A percentile compares a stretch with the other conserved stretches of the same genome.
Evolutionary conservation across 2,329 filamentous ascomycete species (phyloP).

Genomic region (Epichloe coenophiala): DNA sequence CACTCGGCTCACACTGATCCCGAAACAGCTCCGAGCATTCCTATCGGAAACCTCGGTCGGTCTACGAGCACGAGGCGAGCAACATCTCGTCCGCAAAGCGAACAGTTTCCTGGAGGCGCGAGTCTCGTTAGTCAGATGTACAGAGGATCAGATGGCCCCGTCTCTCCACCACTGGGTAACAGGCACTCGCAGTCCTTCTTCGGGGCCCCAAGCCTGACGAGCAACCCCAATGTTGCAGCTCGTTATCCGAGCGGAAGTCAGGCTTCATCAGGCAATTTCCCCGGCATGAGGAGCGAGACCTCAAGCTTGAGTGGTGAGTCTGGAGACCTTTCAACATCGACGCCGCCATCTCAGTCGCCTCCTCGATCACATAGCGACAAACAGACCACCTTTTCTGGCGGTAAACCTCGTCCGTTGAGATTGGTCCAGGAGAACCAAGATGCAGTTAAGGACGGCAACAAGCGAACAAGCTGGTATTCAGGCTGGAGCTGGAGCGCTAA

Average conservation of each 20-base stretch:
- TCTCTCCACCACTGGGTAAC: conserved; percentile 45
- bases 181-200: conserved; percentile 54
- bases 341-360: conserved; percentile 38
- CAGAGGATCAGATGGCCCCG: conserved; percentile 52
- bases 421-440: conserved; percentile 69
- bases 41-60: conserved; percentile 45
- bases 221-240: conserved; percentile 36
- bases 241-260: conserved; percentile 39
- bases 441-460: conserved; percentile 32
- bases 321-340: conserved; percentile 31
- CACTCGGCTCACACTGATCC: conserved; percentile 46
- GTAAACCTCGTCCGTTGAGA: conserved; percentile 71
- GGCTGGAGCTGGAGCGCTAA: conserved; percentile 39
- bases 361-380: conserved; percentile 38
- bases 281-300: conserved; percentile 54
- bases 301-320: conserved; percentile 57
- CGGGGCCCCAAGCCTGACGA: conserved; percentile 31
- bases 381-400: conserved; percentile 44
- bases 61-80: conserved; percentile 38
- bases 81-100: conserved; percentile 42
- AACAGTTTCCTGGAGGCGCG: conserved; percentile 50
- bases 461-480: conserved; percentile 50
- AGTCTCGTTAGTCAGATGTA: conserved; percentile 84
- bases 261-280: conserved; percentile 48
- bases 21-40: conserved; percentile 63